Evolutionary conservation across 352 stramenopile species (phyloP), one percentile per base, ranked within the genome.

Genomic region (Globisporangium uncinulatum): DNA sequence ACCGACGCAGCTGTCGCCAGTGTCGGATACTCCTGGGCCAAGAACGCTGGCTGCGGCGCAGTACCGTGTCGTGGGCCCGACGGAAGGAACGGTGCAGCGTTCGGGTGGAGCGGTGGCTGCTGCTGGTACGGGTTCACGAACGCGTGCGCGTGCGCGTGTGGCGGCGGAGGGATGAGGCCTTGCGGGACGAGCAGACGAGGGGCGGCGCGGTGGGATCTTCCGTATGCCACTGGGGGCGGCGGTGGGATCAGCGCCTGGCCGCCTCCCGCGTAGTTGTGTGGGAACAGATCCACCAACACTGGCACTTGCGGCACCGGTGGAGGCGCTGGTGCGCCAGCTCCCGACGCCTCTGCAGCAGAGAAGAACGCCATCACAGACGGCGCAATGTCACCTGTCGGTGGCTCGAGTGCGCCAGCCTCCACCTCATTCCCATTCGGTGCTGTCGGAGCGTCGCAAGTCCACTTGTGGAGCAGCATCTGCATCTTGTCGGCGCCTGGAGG

Each of bases 401-500:
- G 4, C 14, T n/a, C 48, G 37, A 49, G 51, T 46, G 10, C 37
- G 17, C 42, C 45, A 32, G 29, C 45, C 34, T 39, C 55, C 13
- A 29, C 10, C n/a, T 20, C 29, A 6, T 46, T 46, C 41, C 15
- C 41, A 48, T 17, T 9, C 17, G n/a, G 21, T 39, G n/a, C 19
- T 31, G 29, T 13, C 45, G 67, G 57, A 10, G 63, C 70, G 24
- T 76, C 66, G 31, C 67, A 61, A 32, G 63, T 79, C 79, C 80
- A 90, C 56, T 88, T 90, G 36, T 68, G 61, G 45, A 90, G 70
- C 11, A 90, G 53, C 54, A 74, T 65, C 45, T 86, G 67, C 37
- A 88, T 88, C 67, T 90, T 63, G 14, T 15, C 11, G 0, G 32
- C 50, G 6, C 61, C 42, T 21, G 54, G 53, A 19, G 29, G 46